Evolutionary conservation across 1,284 basidiomycete genomes (phyloP).

Genomic region (Coriolopsis trogii): DNA sequence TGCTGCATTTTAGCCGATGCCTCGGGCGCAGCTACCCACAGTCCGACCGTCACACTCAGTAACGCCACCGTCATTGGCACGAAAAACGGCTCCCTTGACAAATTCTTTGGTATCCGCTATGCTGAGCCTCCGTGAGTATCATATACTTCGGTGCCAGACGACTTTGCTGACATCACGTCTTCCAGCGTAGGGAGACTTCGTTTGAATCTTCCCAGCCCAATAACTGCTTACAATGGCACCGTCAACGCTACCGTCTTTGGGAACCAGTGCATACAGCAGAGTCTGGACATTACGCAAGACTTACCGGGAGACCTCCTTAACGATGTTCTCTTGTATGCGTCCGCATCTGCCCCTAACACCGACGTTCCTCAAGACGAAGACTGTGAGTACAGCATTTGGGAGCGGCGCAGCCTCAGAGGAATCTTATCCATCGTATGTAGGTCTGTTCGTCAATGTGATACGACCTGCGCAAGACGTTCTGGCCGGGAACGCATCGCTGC

Average conservation of each 20-base stretch:
- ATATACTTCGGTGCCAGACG: background rate
- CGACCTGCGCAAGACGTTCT: too few relatives aligned
- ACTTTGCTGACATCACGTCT: background rate
- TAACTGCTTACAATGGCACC: constrained; percentile 41
- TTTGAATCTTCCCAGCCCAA: constrained; percentile 43
- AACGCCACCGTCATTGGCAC: background rate
- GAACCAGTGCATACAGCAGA: constrained; percentile 45
- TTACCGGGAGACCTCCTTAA: background rate
- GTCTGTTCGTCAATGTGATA: constrained; percentile 54
- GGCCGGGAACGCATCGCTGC: too few relatives aligned
- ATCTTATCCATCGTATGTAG: constrained; percentile 30
- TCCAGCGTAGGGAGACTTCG: constrained; percentile 26
- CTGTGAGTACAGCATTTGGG: constrained; percentile 15
- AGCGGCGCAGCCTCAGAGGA: background rate
- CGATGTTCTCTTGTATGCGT: background rate
- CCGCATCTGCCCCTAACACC: constrained; percentile 29
- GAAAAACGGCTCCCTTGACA: constrained; percentile 27
- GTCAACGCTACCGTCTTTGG: constrained; percentile 47
- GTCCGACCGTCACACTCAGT: too few relatives aligned
- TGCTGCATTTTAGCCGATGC: too few relatives aligned
- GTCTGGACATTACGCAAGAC: background rate
- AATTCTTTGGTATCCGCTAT: constrained; percentile 57
- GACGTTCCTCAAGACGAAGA: constrained; percentile 20
- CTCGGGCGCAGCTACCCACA: too few relatives aligned
- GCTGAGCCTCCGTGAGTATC: constrained; percentile 44